These are phyloP conservation scores for Fomitopsis schrenkii DNA, from an alignment of 1,284 basidiomycete genomes.

Conservation along the genomic window DNA sequence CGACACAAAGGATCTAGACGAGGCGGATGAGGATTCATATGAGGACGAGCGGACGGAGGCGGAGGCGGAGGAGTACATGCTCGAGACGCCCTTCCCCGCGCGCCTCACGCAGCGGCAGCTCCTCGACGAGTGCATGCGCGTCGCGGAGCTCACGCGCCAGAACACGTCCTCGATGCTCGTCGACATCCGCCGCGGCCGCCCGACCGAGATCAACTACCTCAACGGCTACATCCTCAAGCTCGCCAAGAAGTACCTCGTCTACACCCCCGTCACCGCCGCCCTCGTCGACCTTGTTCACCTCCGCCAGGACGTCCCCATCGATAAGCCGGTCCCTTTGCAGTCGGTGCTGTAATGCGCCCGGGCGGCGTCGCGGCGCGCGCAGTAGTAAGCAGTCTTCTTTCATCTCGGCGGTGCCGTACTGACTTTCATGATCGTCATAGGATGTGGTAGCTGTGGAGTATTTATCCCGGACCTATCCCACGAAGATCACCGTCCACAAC, in stretches of 20 bases:
- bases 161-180: slow-evolving; percentile 80
- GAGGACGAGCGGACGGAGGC: slow-evolving; percentile 14
- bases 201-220: slow-evolving; percentile 80
- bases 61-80: slow-evolving; percentile 12
- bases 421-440: slow-evolving; percentile 1
- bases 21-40: neutral
- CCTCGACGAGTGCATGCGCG: slow-evolving; percentile 47
- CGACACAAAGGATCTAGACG: too few species aligned
- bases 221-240: slow-evolving; percentile 81
- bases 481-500: neutral
- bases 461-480: neutral
- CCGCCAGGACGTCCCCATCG: slow-evolving; percentile 33
- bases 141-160: slow-evolving; percentile 50
- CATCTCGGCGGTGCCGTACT: neutral
- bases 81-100: slow-evolving; percentile 28
- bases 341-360: slow-evolving; percentile 1
- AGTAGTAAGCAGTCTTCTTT: neutral
- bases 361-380: neutral
- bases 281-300: slow-evolving; percentile 63
- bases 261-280: slow-evolving; percentile 51
- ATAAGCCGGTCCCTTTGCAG: neutral
- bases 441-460: neutral
- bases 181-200: slow-evolving; percentile 56
- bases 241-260: slow-evolving; percentile 57
- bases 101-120: slow-evolving; percentile 40